Evolutionary conservation across 2,329 filamentous ascomycete species (phyloP), one percentile per base, ranked within the genome.

Genomic region (Aspergillus neotritici): DNA sequence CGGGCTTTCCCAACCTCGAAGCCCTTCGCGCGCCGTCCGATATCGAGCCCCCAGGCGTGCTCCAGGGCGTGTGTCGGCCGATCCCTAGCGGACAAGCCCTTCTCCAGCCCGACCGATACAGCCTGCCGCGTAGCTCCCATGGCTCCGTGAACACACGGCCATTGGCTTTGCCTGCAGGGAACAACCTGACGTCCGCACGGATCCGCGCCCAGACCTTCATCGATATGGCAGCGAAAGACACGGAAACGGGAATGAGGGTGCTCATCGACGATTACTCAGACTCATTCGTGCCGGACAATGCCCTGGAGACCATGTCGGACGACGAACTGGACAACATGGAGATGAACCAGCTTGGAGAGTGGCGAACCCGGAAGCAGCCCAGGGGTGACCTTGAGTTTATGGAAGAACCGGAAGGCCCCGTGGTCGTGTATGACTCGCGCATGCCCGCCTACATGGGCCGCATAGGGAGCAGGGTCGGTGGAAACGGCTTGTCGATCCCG

Each of bases 191-290:
- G 2, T 69, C 64, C 4, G 66, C 69, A 12, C 67, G 69, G 8
- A 69, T 72, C 32, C 66, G 70, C 14, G 69, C 69, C 2, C 68
- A 70, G 43, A 68, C 63, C 4, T 70, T 70, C 31, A 71, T 71
- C 14, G 68, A 71, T 21, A 67, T 65, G 57, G 64, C 65, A 2
- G 57, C 58, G 4, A 70, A 66, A 48, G 65, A 69, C 35, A 63
- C 57, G 2, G 66, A 70, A 41, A 56, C 56, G 3, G 68, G 66
- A 14, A 64, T 70, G 57, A 61, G 55, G 29, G 60, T 70, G 5
- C 41, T 70, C 13, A 63, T 71, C 34, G 68, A 66, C 15, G 68
- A 71, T 48, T 62, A 65, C 43, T 70, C 67, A 0, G 63, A 68
- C 31, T 52, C 50, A 1, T 67, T 61, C 29, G 51, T 64, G 4